A percentile compares a stretch with the other conserved stretches of the same genome.
Evolutionary conservation across 306 rosid genomes (phyloP).

Genomic region (Herpetospermum pedunculosum): DNA sequence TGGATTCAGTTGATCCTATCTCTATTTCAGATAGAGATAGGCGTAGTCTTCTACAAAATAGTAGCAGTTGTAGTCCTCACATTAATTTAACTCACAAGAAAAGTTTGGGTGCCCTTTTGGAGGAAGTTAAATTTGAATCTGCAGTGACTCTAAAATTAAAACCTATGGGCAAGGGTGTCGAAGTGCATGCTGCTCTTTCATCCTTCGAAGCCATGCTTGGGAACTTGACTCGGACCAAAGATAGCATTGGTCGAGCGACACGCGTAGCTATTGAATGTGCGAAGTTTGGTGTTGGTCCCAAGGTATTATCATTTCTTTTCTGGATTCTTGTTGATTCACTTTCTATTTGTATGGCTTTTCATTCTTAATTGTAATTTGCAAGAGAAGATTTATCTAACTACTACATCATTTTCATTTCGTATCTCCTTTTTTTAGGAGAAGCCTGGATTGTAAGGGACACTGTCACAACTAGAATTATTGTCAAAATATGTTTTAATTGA

Average conservation of each 20-base stretch:
- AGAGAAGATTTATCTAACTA: neutral
- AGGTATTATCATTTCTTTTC: slow-evolving; percentile 36
- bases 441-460: neutral
- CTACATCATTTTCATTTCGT: neutral
- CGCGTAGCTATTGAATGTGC: slow-evolving; percentile 92
- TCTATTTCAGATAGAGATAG: slow-evolving; percentile 71
- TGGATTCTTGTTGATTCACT: neutral
- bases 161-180: slow-evolving; percentile 45
- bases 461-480: neutral
- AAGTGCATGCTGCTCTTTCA: slow-evolving; percentile 52
- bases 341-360: neutral
- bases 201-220: slow-evolving; percentile 78
- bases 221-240: slow-evolving; percentile 83
- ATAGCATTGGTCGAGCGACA: slow-evolving; percentile 93
- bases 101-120: slow-evolving; percentile 24
- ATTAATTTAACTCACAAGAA: slow-evolving; percentile 40
- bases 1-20: slow-evolving; percentile 42
- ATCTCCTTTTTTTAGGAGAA: neutral
- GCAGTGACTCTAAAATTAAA: slow-evolving; percentile 38
- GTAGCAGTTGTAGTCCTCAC: slow-evolving; percentile 79
- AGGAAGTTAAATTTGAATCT: slow-evolving; percentile 41
- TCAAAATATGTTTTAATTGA: neutral
- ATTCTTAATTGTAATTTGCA: neutral
- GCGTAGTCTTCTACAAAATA: slow-evolving; percentile 50
- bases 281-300: slow-evolving; percentile 65